Conservation (phyloP, 257 asterid genomes). For the Solanum chiquidenum region DNA sequence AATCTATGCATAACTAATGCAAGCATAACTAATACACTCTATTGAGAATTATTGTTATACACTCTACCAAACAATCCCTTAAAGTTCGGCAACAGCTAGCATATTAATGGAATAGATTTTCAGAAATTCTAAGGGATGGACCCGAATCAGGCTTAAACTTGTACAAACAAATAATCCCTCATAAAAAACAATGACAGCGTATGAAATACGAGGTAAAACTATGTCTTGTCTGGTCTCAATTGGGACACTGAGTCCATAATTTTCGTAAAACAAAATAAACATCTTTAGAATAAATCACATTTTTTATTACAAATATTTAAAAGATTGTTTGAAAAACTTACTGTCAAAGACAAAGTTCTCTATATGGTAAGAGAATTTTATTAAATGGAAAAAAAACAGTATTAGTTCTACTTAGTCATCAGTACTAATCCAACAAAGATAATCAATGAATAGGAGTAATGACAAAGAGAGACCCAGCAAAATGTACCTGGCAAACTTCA, state of each 20-base stretch:
- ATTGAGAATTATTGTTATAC: too few relatives aligned
- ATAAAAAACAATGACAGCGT: background rate
- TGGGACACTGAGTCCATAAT: background rate
- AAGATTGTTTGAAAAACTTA: background rate
- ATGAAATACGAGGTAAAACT: background rate
- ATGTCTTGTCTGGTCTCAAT: background rate
- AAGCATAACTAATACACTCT: too few relatives aligned
- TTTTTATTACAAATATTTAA: background rate
- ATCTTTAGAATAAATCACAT: background rate
- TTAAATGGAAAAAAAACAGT: background rate
- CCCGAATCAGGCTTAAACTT: background rate
- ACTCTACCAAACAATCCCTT: background rate
- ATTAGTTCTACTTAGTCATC: background rate
- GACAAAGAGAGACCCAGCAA: background rate
- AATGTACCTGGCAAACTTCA: conserved; percentile 49
- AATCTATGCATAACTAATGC: too few relatives aligned
- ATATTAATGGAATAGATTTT: background rate
- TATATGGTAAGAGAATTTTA: background rate
- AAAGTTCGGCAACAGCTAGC: background rate
- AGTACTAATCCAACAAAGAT: background rate
- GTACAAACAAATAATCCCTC: background rate
- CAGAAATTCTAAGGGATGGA: background rate
- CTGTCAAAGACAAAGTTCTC: background rate
- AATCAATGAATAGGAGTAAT: background rate
- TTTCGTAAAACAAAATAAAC: background rate